Evolutionary conservation across 192 early-diverging fungal species (phyloP).

Genomic region (Backusella mclennaniae): DNA sequence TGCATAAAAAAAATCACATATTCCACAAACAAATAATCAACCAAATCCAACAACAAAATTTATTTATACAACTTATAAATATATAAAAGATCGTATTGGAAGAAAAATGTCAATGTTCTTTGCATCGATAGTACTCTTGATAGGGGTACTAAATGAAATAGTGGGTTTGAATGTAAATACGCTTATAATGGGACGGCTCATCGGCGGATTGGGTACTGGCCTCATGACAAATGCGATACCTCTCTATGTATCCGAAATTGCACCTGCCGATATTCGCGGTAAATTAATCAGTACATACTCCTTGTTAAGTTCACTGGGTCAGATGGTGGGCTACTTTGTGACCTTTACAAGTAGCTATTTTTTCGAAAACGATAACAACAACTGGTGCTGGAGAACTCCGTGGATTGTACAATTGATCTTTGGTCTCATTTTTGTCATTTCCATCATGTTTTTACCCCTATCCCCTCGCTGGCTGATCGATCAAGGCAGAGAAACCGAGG

Average conservation of each 20-base stretch:
- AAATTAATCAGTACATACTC: slow-evolving; percentile 82
- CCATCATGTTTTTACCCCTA: slow-evolving; percentile 67
- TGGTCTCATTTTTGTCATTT: slow-evolving; percentile 54
- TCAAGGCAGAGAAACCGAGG: slow-evolving; percentile 63
- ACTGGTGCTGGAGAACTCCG: slow-evolving; percentile 67
- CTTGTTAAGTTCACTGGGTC: slow-evolving; percentile 85
- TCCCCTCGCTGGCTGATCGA: slow-evolving; percentile 86
- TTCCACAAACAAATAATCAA: neutral
- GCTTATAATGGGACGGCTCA: slow-evolving; percentile 49
- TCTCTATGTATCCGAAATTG: slow-evolving; percentile 57
- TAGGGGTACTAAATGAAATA: slow-evolving; percentile 52
- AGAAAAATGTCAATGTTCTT: slow-evolving; percentile 60
- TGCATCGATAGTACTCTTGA: slow-evolving; percentile 52
- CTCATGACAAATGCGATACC: slow-evolving; percentile 35
- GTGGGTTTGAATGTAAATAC: slow-evolving; percentile 28
- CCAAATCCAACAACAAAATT: neutral
- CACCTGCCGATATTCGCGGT: slow-evolving; percentile 81
- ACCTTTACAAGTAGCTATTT: slow-evolving; percentile 38
- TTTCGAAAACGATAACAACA: slow-evolving; percentile 7
- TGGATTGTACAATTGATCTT: slow-evolving; percentile 69
- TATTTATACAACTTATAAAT: neutral
- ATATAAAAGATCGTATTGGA: slow-evolving; percentile 45
- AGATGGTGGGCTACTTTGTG: slow-evolving; percentile 59
- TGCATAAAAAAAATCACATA: neutral
- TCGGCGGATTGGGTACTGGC: slow-evolving; percentile 43